These are phyloP conservation scores for Cucurbita ficifolia DNA, from an alignment of 306 rosid species.

Conservation along the genomic window DNA sequence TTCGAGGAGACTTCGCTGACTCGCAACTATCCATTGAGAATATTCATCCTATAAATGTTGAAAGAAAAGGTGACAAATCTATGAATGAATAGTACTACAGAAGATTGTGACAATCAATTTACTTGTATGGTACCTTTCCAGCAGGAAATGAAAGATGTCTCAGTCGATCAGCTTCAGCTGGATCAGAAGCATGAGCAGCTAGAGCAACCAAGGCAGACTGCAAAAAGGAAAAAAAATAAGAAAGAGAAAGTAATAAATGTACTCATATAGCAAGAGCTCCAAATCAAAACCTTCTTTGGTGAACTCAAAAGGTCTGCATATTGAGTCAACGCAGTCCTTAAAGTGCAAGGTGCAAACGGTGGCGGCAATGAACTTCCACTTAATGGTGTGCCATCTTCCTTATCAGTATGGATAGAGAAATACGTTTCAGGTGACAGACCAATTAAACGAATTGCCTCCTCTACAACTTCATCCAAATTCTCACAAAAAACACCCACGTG, in stretches of 20 bases:
- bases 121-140: slow-evolving; percentile 53
- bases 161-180: slow-evolving; percentile 63
- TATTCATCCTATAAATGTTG: slow-evolving; percentile 61
- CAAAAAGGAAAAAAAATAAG: not conserved
- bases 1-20: slow-evolving; percentile 90
- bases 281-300: slow-evolving; percentile 58
- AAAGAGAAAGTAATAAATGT: not conserved
- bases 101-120: not conserved
- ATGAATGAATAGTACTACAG: not conserved
- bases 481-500: slow-evolving; percentile 90
- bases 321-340: slow-evolving; percentile 52
- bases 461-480: slow-evolving; percentile 61
- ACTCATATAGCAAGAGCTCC: slow-evolving; percentile 1
- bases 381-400: slow-evolving; percentile 65
- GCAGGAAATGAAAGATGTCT: slow-evolving; percentile 69
- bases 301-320: slow-evolving; percentile 84
- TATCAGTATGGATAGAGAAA: slow-evolving; percentile 67
- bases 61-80: slow-evolving; percentile 2
- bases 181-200: slow-evolving; percentile 77
- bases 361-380: slow-evolving; percentile 67
- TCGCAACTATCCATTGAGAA: slow-evolving; percentile 75
- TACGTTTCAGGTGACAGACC: slow-evolving; percentile 53
- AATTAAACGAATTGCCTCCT: slow-evolving; percentile 67
- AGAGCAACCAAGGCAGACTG: slow-evolving; percentile 79
- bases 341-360: slow-evolving; percentile 79